Evolutionary conservation across 306 rosid genomes (phyloP).

Genomic region (Citrullus mucosospermus): DNA sequence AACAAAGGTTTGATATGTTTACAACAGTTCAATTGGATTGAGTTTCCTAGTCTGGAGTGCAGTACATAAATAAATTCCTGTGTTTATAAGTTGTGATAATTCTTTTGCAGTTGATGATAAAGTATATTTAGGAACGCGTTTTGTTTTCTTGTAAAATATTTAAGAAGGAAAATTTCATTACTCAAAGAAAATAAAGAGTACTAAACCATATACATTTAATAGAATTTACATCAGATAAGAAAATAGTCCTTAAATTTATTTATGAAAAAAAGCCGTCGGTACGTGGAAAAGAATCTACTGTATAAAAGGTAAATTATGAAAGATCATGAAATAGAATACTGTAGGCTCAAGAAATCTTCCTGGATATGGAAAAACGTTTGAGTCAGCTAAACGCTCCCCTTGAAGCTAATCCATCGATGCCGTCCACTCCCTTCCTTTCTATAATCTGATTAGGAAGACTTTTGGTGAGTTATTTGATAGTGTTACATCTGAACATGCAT

Average conservation of each 20-base stretch:
- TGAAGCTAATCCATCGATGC: background rate
- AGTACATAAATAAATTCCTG: background rate
- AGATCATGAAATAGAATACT: background rate
- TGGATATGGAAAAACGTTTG: background rate
- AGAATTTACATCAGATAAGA: background rate
- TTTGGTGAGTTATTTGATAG: background rate
- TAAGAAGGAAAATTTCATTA: background rate
- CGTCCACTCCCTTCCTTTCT: background rate
- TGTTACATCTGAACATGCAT: background rate
- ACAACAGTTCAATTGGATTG: background rate
- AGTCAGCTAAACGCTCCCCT: background rate
- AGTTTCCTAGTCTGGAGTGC: background rate
- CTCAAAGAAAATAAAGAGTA: background rate
- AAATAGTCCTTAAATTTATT: background rate
- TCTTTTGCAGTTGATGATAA: background rate
- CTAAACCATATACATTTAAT: background rate
- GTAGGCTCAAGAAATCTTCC: background rate
- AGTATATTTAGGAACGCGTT: background rate
- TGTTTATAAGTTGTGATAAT: background rate
- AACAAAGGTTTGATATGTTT: conserved; percentile 55
- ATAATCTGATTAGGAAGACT: background rate
- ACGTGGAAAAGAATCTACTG: background rate
- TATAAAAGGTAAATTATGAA: background rate
- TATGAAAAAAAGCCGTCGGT: background rate
- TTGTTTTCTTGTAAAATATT: background rate